These are phyloP conservation scores for Metschnikowia anglica DNA, from an alignment of 805 yeast genomes.

Conservation along the genomic window DNA sequence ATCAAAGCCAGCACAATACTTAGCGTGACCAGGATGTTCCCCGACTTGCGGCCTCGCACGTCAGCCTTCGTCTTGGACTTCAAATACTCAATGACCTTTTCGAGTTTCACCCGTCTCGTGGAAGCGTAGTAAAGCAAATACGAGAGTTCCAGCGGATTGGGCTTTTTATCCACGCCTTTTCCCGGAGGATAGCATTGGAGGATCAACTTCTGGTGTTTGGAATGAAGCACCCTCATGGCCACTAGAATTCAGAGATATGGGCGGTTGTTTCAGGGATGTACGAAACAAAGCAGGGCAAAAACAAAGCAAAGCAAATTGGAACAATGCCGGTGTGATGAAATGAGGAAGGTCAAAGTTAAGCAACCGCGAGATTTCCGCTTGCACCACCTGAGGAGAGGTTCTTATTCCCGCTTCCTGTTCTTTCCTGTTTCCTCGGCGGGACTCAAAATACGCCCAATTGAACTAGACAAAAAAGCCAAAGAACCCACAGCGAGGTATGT, in stretches of 20 bases:
- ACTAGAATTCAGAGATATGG: neutral
- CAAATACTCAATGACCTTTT: slow-evolving; percentile 75
- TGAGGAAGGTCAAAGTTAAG: no score
- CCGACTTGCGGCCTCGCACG: slow-evolving; percentile 59
- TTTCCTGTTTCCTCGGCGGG: no score
- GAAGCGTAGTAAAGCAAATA: slow-evolving; percentile 87
- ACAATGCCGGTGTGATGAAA: no score
- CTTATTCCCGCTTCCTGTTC: no score
- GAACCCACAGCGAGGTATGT: no score
- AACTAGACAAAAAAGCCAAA: no score
- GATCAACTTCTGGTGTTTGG: slow-evolving; percentile 88
- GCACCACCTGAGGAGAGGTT: no score
- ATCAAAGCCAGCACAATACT: slow-evolving; percentile 68
- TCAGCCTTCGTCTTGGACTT: slow-evolving; percentile 62
- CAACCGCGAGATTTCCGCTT: no score
- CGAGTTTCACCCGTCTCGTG: slow-evolving; percentile 82
- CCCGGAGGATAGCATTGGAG: slow-evolving; percentile 94
- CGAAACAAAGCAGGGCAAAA: no score
- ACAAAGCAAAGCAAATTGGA: no score
- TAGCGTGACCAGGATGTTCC: slow-evolving; percentile 81
- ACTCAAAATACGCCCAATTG: no score
- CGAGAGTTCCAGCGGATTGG: slow-evolving; percentile 88
- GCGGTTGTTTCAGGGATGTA: neutral
- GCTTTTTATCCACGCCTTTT: slow-evolving; percentile 78
- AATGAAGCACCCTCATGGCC: slow-evolving; percentile 46